Evolutionary conservation across 2,329 filamentous ascomycete genomes (phyloP), one percentile per base, ranked within the genome.

Genomic region (Trichoderma atrobrunneum): DNA sequence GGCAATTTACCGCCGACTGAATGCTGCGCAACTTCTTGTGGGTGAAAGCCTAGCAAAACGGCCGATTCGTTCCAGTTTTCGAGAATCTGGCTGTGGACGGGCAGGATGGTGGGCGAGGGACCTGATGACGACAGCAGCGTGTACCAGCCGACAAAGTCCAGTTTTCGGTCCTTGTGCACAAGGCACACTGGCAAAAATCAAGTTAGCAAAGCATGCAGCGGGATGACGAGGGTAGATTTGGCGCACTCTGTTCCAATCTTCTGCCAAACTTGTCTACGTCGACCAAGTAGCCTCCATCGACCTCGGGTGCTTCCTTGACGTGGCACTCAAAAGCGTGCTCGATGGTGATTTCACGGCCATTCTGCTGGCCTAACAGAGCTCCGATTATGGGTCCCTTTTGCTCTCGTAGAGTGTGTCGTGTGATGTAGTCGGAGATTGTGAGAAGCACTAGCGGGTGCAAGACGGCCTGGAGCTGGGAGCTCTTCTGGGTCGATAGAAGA

Each of bases 351-450:
- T 95, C 91, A 72, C 94, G 91, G 24, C 95, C 95, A 85, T 94
- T 93, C 77, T 98, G 95, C 79, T 96, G 93, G 18, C 96, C 96
- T 7, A 99, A 84, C n/a, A 99, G 86, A 67, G 92, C 94, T 71
- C 96, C 96, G 3, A 95, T 88, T 21, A 98, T 88, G 18, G 94
- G 94, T 0, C 93, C 93, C 21, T 85, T 81, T 77, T 94, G 91
- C 67, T 90, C 85, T 72, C 96, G 90, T 71, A 97, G 87, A 1
- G 91, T 93, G 81, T 97, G 95, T 73, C 96, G 90, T 72, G 95
- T 97, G 81, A 98, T 94, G 81, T 97, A 97, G 82, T 99, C 96
- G 76, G 95, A 97, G 78, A 99, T 96, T 75, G 93, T 97, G 83
- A 99, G 93, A 76, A 98, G 92, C 67, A 97, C 95, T 63, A 99